phyloP scores from a whole-genome alignment of 768 basidiomycete genomes.

The Sporobolomyces phaffii region DNA sequence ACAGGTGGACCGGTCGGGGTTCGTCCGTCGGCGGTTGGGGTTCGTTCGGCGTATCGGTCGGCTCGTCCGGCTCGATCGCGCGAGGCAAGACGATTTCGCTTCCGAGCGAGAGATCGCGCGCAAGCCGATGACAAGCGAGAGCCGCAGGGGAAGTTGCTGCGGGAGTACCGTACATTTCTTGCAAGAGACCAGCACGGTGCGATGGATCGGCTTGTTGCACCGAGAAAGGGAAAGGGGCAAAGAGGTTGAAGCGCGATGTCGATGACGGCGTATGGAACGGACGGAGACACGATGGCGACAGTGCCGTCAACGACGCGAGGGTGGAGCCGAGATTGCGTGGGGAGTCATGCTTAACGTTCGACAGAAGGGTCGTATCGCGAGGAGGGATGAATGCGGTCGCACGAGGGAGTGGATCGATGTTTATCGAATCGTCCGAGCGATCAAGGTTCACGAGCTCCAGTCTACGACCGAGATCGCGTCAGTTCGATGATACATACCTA shows the following conservation, averaged over 20 bases:
- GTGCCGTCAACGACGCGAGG: background rate
- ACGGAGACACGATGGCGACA: background rate
- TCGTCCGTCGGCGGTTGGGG: conserved; percentile 19
- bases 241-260: background rate
- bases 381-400: background rate
- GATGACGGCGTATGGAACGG: background rate
- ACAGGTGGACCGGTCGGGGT: conserved; percentile 22
- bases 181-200: background rate
- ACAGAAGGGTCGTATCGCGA: background rate
- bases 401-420: conserved; percentile 3
- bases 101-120: background rate
- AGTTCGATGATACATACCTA: too few relatives aligned
- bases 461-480: background rate
- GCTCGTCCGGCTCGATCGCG: conserved; percentile 27
- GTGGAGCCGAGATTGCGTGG: background rate
- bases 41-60: conserved; percentile 21
- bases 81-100: conserved; percentile 12
- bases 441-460: background rate
- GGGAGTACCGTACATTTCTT: background rate
- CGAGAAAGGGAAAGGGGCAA: background rate
- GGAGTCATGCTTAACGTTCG: background rate
- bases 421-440: background rate
- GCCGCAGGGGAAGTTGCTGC: background rate
- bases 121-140: conserved; percentile 1
- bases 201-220: background rate